These are phyloP conservation scores for Iris pallida DNA, from an alignment of 116 monocot species.

Conservation along the genomic window DNA sequence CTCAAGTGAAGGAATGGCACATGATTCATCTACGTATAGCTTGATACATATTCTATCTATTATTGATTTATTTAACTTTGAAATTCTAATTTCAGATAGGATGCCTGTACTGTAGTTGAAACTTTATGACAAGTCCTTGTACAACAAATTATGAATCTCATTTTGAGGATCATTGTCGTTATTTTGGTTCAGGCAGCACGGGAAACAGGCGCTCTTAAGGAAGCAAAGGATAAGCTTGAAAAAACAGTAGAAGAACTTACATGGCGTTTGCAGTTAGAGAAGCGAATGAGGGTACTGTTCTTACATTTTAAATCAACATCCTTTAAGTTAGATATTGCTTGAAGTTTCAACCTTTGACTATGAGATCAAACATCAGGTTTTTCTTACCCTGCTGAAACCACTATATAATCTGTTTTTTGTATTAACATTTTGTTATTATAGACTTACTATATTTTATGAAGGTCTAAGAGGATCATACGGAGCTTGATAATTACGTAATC, in stretches of 20 bases:
- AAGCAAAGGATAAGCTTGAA: constrained; percentile 99
- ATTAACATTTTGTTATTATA: too few species aligned
- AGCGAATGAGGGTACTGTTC: constrained; percentile 71
- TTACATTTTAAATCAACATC: neutral
- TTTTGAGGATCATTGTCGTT: neutral
- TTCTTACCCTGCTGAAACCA: too few species aligned
- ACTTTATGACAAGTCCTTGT: neutral
- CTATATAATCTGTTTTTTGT: too few species aligned
- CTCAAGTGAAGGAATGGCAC: too few species aligned
- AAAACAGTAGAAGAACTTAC: constrained; percentile 97
- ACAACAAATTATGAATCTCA: neutral
- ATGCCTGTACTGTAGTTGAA: neutral
- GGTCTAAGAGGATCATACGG: neutral
- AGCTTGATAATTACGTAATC: neutral
- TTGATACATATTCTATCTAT: too few species aligned
- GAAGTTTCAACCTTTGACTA: neutral
- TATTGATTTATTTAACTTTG: too few species aligned
- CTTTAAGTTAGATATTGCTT: neutral
- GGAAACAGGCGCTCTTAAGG: constrained; percentile 97
- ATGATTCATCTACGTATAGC: neutral
- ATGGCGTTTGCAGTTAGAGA: constrained; percentile 90
- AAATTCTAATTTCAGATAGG: too few species aligned
- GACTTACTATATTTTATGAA: too few species aligned
- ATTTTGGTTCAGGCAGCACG: constrained; percentile 68
- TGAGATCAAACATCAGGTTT: neutral